Evolutionary conservation across 2,329 filamentous ascomycete genomes (phyloP).

Genomic region (Fonsecaea nubica): DNA sequence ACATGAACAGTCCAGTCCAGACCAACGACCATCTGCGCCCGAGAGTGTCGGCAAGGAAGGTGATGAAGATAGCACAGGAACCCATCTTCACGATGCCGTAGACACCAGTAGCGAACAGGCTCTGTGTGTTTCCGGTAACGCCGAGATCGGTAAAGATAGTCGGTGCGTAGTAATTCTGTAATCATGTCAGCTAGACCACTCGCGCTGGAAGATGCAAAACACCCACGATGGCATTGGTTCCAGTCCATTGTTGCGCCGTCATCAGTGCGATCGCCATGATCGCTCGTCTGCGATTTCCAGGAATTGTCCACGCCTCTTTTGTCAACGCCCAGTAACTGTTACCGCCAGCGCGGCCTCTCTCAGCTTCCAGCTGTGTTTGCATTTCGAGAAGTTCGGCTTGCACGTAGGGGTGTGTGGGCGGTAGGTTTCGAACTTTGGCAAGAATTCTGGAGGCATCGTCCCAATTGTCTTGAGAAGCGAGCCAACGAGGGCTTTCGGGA

Average conservation of each 20-base stretch:
- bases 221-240: constrained; percentile 59
- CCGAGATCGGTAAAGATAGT: constrained; percentile 72
- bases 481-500: constrained; percentile 71
- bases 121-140: constrained; percentile 61
- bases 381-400: constrained; percentile 68
- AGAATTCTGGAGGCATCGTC: constrained; percentile 67
- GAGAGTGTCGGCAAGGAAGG: constrained; percentile 72
- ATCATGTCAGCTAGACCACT: neutral
- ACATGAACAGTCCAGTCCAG: constrained; percentile 70
- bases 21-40: constrained; percentile 68
- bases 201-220: neutral
- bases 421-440: constrained; percentile 62
- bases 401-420: constrained; percentile 61
- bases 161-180: constrained; percentile 69
- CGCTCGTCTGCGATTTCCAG: constrained; percentile 60
- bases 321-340: constrained; percentile 62
- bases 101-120: constrained; percentile 74
- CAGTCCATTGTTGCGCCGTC: constrained; percentile 62
- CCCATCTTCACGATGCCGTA: constrained; percentile 75
- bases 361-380: constrained; percentile 65
- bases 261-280: constrained; percentile 62
- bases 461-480: constrained; percentile 72
- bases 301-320: constrained; percentile 68
- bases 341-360: constrained; percentile 64
- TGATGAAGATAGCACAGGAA: constrained; percentile 68